Conservation (phyloP, 768 basidiomycete species). For the Pulveroboletus sp. region DNA sequence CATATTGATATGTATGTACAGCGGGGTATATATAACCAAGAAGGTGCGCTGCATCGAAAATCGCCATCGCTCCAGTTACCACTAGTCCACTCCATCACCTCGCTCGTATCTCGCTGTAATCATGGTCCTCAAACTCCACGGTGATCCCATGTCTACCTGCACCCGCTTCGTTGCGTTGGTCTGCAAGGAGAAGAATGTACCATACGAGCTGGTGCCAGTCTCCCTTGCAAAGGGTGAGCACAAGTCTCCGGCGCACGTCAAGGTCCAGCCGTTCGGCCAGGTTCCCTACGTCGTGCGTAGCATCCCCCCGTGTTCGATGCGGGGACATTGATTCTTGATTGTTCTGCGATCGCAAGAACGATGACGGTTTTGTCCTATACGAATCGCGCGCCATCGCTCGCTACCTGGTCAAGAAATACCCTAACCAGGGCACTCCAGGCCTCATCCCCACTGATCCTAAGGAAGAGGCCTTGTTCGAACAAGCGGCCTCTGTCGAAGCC, state of each 20-base stretch:
- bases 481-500: slow-evolving; percentile 43
- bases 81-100: too few relatives aligned
- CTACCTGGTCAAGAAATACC: slow-evolving; percentile 55
- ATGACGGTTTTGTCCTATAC: slow-evolving; percentile 60
- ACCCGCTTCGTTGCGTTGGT: slow-evolving; percentile 49
- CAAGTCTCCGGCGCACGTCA: slow-evolving; percentile 40
- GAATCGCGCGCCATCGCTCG: slow-evolving; percentile 60
- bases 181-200: slow-evolving; percentile 52
- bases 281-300: slow-evolving; percentile 41
- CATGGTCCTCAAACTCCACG: slow-evolving; percentile 39
- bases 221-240: slow-evolving; percentile 43
- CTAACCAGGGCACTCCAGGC: slow-evolving; percentile 41
- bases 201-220: slow-evolving; percentile 48
- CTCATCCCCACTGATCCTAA: slow-evolving; percentile 46
- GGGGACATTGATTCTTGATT: not conserved
- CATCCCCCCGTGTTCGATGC: not conserved
- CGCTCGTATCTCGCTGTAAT: not conserved
- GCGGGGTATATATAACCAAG: too few relatives aligned
- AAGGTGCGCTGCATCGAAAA: too few relatives aligned
- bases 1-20: too few relatives aligned
- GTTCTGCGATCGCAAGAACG: slow-evolving; percentile 35
- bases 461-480: slow-evolving; percentile 32
- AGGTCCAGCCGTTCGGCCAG: slow-evolving; percentile 57
- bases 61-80: too few relatives aligned
- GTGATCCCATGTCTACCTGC: slow-evolving; percentile 39